Percentiles rank a stretch among this genome's conserved stretches.
These are phyloP conservation scores for Sphagnum fallax DNA, from an alignment of 228 moss, liverwort and hornwort genomes.

Conservation along the genomic window DNA sequence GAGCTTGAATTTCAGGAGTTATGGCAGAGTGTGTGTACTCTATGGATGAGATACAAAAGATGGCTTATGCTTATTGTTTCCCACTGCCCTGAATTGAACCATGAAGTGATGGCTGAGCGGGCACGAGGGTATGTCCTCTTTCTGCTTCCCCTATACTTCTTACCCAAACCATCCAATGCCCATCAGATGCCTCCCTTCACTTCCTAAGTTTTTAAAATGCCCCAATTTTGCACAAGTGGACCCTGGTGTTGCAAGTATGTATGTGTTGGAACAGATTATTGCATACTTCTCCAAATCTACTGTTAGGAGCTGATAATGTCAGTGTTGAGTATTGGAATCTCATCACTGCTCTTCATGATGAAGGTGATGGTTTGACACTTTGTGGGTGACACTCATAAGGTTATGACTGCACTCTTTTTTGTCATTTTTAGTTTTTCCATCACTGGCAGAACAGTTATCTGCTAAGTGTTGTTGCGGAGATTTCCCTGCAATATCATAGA, in stretches of 20 bases:
- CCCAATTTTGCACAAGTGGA: background rate
- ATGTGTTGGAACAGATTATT: background rate
- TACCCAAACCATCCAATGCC: background rate
- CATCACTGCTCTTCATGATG: no score
- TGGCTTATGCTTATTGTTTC: slow-evolving; percentile 52
- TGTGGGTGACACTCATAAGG: background rate
- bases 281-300: background rate
- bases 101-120: slow-evolving; percentile 53
- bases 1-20: slow-evolving; percentile 33
- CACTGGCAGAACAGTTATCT: no score
- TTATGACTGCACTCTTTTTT: background rate
- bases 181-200: no score
- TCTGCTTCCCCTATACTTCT: background rate
- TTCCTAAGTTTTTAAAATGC: background rate
- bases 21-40: slow-evolving; percentile 31
- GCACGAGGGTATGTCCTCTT: slow-evolving; percentile 21
- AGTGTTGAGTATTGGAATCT: no score
- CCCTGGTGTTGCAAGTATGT: background rate
- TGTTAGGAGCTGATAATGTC: no score
- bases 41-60: slow-evolving; percentile 45
- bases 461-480: no score
- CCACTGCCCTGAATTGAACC: slow-evolving; percentile 55
- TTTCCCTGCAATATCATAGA: no score
- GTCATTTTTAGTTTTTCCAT: no score
- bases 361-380: no score